Evolutionary conservation across 352 stramenopile genomes (phyloP), one percentile per base, ranked within the genome.

Genomic region (Globisporangium parvum): DNA sequence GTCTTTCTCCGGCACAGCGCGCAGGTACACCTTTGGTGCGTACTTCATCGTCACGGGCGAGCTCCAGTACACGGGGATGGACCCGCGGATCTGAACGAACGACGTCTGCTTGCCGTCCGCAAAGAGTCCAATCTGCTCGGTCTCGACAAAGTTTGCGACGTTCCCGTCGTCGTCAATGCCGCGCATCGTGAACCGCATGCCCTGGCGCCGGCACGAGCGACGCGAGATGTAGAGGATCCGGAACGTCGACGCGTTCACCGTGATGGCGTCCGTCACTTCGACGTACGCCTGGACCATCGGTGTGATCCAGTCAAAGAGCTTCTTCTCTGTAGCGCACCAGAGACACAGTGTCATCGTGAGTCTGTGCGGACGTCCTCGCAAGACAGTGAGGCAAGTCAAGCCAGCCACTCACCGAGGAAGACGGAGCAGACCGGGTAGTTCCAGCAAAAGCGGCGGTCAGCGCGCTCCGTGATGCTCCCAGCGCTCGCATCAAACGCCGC

Each of bases 61-160:
- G 51, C 66, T 86, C 96, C 96, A 99, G 51, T 93, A 82, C 9
- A 98, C 60, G 20, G 96, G 96, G 51, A 99, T 98, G 20, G 91
- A 98, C 31, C 96, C 96, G 14, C 96, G 88, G 37, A 96, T 97
- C 70, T 91, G 71, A 57, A 85, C 71, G 50, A 84, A 87, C 9
- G 85, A 88, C 24, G 66, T 81, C 47, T 82, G 67, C 48, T 57
- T 63, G 15, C 71, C 75, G 40, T 88, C 69, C 1, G 65, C 53
- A 44, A 93, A 79, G 24, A 97, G 54, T 54, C 83, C 84, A 49
- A 98, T 89, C 75, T 98, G 92, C 68, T 98, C 95, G 6, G 90
- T 98, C 70, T 98, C 95, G 17, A 95, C 93, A 70, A 96, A 98
- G 72, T 98, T 98, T 23, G 95, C 93, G 21, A 96, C 90, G 50